Evolutionary conservation across 2,329 filamentous ascomycete species (phyloP), one percentile per base, ranked within the genome.

Genomic region (Hypoxylon sp.): DNA sequence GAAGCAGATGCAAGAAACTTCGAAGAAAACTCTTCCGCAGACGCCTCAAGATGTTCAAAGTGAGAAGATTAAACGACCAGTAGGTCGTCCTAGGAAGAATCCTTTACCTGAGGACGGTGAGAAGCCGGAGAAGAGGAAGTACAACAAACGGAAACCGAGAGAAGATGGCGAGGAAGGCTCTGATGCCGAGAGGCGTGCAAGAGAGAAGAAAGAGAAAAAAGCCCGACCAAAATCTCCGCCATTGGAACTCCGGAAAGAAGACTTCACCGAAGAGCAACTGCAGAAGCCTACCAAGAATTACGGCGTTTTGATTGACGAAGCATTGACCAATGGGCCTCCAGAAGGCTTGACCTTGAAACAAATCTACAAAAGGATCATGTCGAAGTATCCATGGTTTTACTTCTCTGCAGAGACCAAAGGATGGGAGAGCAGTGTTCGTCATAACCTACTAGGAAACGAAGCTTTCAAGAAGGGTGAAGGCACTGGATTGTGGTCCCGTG

Each of bases 361-460:
- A 76, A 88, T 89, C 60, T 89, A 89, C 78, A 89, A 89, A 76
- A 82, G 86, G 52, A 89, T 89, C 58, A 86, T 85, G 70, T 80
- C 82, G 65, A 82, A 82, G 70, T 89, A 89, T 70, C 86, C 86
- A 9, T 89, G 84, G 81, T 89, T 87, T 69, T 86, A 85, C 70
- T 89, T 89, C 72, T 82, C 81, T 59, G 86, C 86, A 17, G 86
- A 87, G 73, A 89, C 87, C 5, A 89, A 88, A 74, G 87, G 87
- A n/a, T 89, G 87, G 87, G 87, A 89, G 75, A 89, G 87, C 70
- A 89, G 86, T 72, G 87, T 89, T n/a, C 85, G 87, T 0, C 87
- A 89, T 72, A 89, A 89, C 62, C 81, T 89, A 28, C 88, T 89
- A 70, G 87, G 86, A 2, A 89, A 89, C 74, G 85, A 86, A 69